Percentiles rank a stretch among this genome's conserved stretches.
Evolutionary conservation across 495 filamentous ascomycete species (phyloP).

Genomic region (Xylaria venustula): DNA sequence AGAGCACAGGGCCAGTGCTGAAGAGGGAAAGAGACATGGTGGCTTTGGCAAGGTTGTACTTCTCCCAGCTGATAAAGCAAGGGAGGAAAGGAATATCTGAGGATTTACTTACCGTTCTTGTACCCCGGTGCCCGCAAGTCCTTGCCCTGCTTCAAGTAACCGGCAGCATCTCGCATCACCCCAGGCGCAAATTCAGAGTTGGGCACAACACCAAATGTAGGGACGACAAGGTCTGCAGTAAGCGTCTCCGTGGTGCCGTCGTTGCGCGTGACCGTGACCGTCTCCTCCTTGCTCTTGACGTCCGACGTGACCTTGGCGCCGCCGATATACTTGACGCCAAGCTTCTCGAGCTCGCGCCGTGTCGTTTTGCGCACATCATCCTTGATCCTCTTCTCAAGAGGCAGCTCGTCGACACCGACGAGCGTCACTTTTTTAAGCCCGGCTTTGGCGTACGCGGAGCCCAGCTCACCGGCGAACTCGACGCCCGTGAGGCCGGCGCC

Average conservation of each 20-base stretch:
- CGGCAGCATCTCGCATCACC: conserved; percentile 27
- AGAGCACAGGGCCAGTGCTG: no score
- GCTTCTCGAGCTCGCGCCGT: conserved; percentile 31
- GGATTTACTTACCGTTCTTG: conserved; percentile 17
- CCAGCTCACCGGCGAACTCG: conserved; percentile 61
- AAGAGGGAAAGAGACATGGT: no score
- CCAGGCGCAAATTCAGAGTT: conserved; percentile 43
- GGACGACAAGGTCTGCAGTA: conserved; percentile 41
- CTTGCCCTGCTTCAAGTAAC: conserved; percentile 30
- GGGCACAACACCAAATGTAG: conserved; percentile 39
- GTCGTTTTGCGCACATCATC: conserved; percentile 27
- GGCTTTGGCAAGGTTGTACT: no score
- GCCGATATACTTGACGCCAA: conserved; percentile 26
- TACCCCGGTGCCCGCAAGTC: conserved; percentile 33
- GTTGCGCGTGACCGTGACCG: conserved; percentile 20
- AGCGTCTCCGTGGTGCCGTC: conserved; percentile 25
- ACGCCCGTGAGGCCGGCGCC: conserved; percentile 70
- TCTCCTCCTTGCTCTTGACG: conserved; percentile 10
- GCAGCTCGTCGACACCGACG: conserved; percentile 31
- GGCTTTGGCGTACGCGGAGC: conserved; percentile 37
- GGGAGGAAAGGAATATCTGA: no score
- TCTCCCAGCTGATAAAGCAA: no score
- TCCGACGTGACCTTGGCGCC: conserved; percentile 5
- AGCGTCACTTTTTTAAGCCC: conserved; percentile 45
- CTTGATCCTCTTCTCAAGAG: conserved; percentile 25